These are phyloP conservation scores for Discostella stelligera DNA, from an alignment of 352 stramenopile species.

Conservation along the genomic window DNA sequence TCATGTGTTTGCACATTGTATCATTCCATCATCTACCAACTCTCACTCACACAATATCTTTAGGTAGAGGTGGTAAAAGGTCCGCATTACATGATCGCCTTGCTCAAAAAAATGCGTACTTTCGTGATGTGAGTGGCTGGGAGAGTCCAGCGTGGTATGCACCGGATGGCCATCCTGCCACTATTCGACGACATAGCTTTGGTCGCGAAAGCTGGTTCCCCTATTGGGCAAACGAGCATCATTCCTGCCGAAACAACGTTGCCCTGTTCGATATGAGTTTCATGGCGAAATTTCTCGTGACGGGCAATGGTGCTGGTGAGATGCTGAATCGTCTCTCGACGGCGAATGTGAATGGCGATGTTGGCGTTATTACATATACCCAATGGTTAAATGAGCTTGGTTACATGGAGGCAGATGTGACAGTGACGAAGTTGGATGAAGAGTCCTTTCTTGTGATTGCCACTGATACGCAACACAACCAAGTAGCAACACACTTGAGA, in stretches of 20 bases:
- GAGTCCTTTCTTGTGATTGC: slow-evolving; percentile 72
- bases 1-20: background rate
- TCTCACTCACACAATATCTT: too few relatives aligned
- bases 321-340: slow-evolving; percentile 74
- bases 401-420: slow-evolving; percentile 76
- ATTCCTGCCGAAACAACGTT: slow-evolving; percentile 57
- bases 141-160: slow-evolving; percentile 68
- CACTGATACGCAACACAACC: slow-evolving; percentile 80
- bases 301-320: slow-evolving; percentile 60
- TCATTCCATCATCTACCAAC: background rate
- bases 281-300: slow-evolving; percentile 80
- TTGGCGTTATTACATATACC: slow-evolving; percentile 69
- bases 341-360: slow-evolving; percentile 64
- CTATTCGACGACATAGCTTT: slow-evolving; percentile 39
- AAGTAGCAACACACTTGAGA: slow-evolving; percentile 61
- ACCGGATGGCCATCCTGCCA: background rate
- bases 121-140: slow-evolving; percentile 73
- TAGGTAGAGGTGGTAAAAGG: slow-evolving; percentile 46
- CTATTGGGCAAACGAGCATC: slow-evolving; percentile 68
- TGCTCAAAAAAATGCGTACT: slow-evolving; percentile 44
- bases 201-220: slow-evolving; percentile 55
- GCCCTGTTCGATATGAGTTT: slow-evolving; percentile 83
- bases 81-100: slow-evolving; percentile 65
- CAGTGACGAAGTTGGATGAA: slow-evolving; percentile 65
- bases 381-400: slow-evolving; percentile 73